These are phyloP conservation scores for Tetrahymena malaccensis DNA, from an alignment of 73 alveolate genomes.

Conservation along the genomic window DNA sequence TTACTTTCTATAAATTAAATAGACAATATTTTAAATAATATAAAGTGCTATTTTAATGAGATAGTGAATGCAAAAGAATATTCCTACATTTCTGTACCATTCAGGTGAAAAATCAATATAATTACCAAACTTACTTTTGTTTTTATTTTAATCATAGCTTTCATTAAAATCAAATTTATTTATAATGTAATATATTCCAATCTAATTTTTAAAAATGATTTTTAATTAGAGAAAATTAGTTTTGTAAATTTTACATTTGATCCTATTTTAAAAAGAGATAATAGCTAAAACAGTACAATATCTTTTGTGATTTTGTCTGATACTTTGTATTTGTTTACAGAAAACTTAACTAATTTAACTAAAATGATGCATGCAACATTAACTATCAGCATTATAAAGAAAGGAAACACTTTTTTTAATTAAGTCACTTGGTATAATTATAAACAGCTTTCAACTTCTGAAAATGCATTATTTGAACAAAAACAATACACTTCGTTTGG, in stretches of 20 bases:
- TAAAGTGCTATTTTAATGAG: background rate
- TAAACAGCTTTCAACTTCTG: background rate
- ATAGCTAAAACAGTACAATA: background rate
- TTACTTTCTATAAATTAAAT: background rate
- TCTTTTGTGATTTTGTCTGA: background rate
- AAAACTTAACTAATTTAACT: background rate
- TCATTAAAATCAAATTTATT: background rate
- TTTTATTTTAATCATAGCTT: background rate
- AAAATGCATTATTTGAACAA: background rate
- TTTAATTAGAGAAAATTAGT: too few species aligned
- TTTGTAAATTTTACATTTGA: background rate
- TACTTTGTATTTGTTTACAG: background rate
- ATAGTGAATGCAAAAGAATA: background rate
- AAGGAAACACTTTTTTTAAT: background rate
- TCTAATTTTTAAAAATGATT: background rate
- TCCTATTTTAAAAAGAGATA: background rate
- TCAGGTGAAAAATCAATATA: background rate
- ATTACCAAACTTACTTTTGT: background rate
- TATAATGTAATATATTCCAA: background rate
- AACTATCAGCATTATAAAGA: background rate
- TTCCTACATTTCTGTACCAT: background rate
- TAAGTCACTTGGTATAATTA: background rate
- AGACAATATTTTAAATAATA: background rate
- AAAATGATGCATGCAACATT: background rate
- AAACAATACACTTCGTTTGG: background rate